Conservation (phyloP, 2,329 filamentous ascomycete genomes). For the Curvularia eragrostidis region DNA sequence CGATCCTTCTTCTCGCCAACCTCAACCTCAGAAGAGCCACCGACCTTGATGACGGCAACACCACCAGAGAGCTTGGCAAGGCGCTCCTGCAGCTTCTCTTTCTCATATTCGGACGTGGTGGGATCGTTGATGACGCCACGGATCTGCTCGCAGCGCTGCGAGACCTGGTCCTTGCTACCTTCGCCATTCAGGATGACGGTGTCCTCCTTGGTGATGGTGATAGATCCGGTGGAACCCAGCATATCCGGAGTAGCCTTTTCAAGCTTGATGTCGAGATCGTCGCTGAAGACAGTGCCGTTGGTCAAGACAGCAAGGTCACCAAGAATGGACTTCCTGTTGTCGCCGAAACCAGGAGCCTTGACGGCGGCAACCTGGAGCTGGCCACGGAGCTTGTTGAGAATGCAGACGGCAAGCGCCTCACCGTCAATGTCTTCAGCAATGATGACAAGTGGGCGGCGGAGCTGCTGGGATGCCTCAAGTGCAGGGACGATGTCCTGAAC, state of each 20-base stretch:
- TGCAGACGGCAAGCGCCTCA: conserved; percentile 97
- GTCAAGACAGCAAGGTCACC: conserved; percentile 95
- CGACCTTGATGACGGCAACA: conserved; percentile 99
- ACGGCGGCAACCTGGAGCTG: conserved; percentile 98
- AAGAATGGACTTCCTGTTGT: conserved; percentile 99
- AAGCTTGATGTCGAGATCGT: conserved; percentile 98
- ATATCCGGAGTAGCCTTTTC: conserved; percentile 96
- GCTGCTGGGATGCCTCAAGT: conserved; percentile 94
- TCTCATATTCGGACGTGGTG: conserved; percentile 97
- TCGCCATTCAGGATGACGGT: conserved; percentile 98
- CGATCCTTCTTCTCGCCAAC: conserved; percentile 99
- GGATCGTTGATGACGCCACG: conserved; percentile 95
- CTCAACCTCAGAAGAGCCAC: conserved; percentile 96
- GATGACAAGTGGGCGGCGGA: conserved; percentile 94
- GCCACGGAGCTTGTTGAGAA: conserved; percentile 99
- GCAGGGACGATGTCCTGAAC: conserved; percentile 99
- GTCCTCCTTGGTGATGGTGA: conserved; percentile 99
- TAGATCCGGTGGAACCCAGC: conserved; percentile 95
- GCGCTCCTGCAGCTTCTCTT: conserved; percentile 99
- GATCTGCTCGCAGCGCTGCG: conserved; percentile 98
- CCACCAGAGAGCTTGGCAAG: conserved; percentile 98
- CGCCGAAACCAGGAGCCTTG: conserved; percentile 98
- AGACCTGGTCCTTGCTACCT: conserved; percentile 89
- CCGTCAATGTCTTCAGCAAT: conserved; percentile 99
- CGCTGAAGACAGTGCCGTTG: conserved; percentile 96